A percentile compares a stretch with the other conserved stretches of the same genome.
Evolutionary conservation across 352 stramenopile genomes (phyloP).

Genomic region (Pythium brassicae): DNA sequence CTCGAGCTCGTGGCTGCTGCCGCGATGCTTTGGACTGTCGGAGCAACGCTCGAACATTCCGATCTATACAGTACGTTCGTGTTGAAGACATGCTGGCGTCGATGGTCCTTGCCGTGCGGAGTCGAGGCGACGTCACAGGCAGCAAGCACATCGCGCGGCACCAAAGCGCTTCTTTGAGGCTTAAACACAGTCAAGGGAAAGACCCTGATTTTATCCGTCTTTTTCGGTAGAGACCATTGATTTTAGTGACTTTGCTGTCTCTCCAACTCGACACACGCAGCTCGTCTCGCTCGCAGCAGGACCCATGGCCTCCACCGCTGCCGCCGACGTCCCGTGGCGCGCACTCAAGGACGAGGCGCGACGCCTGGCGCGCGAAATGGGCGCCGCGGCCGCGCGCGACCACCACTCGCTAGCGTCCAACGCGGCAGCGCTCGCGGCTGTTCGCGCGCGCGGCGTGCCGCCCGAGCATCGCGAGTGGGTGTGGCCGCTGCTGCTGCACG

Average conservation of each 20-base stretch:
- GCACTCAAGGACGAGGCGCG: slow-evolving; percentile 58
- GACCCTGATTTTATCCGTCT: too few relatives aligned
- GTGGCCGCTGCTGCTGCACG: slow-evolving; percentile 70
- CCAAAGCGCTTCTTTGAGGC: too few relatives aligned
- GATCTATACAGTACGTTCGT: too few relatives aligned
- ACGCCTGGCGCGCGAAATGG: slow-evolving; percentile 49
- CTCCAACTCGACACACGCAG: slow-evolving; percentile 13
- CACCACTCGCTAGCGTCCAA: slow-evolving; percentile 61
- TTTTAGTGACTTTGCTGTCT: slow-evolving; percentile 5
- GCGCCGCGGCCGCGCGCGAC: slow-evolving; percentile 44
- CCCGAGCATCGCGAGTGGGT: slow-evolving; percentile 72
- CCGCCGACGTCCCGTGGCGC: slow-evolving; percentile 41
- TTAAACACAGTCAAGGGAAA: too few relatives aligned
- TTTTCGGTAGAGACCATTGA: too few relatives aligned
- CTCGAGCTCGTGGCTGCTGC: too few relatives aligned
- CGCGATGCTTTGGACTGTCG: too few relatives aligned
- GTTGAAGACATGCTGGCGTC: too few relatives aligned
- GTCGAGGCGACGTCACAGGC: too few relatives aligned
- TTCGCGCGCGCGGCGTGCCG: slow-evolving; percentile 56
- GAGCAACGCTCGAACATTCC: too few relatives aligned
- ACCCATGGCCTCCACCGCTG: neutral
- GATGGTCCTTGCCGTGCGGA: too few relatives aligned
- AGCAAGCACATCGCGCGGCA: too few relatives aligned
- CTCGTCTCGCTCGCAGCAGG: neutral
- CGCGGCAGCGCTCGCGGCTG: slow-evolving; percentile 36